Conservation (phyloP, 2,329 filamentous ascomycete genomes). For the Fusarium sp. region DNA sequence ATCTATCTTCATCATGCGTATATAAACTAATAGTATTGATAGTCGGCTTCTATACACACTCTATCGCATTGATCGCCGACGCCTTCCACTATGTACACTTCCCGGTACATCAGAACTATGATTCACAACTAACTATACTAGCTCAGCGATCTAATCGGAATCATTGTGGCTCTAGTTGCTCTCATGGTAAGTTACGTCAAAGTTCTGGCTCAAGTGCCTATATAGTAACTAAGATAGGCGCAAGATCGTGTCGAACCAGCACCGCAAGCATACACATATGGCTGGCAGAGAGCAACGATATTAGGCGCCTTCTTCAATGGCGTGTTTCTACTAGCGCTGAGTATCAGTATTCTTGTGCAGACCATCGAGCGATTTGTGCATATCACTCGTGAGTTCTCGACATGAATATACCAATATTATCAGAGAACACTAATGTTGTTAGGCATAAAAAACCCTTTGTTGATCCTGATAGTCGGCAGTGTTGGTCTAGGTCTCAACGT, state of each 20-base stretch:
- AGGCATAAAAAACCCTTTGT: slow-evolving; percentile 74
- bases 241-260: slow-evolving; percentile 66
- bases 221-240: slow-evolving; percentile 57
- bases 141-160: slow-evolving; percentile 79
- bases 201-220: background rate
- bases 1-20: fast-evolving
- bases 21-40: background rate
- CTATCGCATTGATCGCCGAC: slow-evolving; percentile 80
- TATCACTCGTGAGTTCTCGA: slow-evolving; percentile 60
- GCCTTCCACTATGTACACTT: slow-evolving; percentile 76
- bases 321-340: slow-evolving; percentile 78
- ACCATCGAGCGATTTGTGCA: slow-evolving; percentile 78
- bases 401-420: background rate
- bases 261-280: slow-evolving; percentile 70
- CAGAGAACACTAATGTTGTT: slow-evolving; percentile 22
- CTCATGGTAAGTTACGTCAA: slow-evolving; percentile 64
- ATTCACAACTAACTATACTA: slow-evolving; percentile 50
- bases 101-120: background rate
- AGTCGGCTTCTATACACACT: slow-evolving; percentile 78
- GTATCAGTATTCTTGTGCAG: slow-evolving; percentile 79
- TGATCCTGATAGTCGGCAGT: slow-evolving; percentile 78
- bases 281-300: slow-evolving; percentile 81
- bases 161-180: slow-evolving; percentile 74
- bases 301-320: slow-evolving; percentile 87
- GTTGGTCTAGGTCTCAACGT: slow-evolving; percentile 77